These are phyloP conservation scores for Henckelia pumila DNA, from an alignment of 257 asterid species.

Conservation along the genomic window DNA sequence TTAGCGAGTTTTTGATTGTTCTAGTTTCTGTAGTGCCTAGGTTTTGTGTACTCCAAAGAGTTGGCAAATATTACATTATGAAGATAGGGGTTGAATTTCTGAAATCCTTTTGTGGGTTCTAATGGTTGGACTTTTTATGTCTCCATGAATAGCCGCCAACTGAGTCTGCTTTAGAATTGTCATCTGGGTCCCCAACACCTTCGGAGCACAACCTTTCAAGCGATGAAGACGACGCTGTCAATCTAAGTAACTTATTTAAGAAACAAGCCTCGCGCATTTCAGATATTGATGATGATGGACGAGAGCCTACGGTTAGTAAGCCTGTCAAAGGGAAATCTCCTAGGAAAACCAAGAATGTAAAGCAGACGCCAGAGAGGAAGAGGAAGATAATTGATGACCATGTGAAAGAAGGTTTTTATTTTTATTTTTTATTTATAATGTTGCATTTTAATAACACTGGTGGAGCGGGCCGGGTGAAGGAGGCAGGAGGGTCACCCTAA, in stretches of 20 bases:
- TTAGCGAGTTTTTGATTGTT: too few species aligned
- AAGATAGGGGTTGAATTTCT: not conserved
- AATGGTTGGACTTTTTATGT: conserved; percentile 7
- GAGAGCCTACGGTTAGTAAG: conserved; percentile 24
- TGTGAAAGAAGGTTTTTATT: conserved; percentile 35
- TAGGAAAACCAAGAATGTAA: conserved; percentile 29
- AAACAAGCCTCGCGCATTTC: conserved; percentile 26
- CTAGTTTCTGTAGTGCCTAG: not conserved
- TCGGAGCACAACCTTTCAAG: conserved; percentile 32
- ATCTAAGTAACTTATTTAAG: conserved; percentile 50
- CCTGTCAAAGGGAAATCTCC: conserved; percentile 39
- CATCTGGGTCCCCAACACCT: conserved; percentile 58
- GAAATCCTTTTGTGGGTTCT: conserved; percentile 10
- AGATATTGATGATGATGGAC: conserved; percentile 28
- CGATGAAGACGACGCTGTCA: conserved; percentile 54
- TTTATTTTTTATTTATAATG: not conserved
- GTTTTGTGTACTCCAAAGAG: not conserved
- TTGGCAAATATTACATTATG: not conserved
- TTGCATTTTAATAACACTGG: not conserved
- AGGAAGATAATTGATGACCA: conserved; percentile 36
- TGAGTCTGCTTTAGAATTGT: conserved; percentile 37
- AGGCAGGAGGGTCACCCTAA: not conserved
- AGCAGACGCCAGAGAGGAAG: conserved; percentile 36
- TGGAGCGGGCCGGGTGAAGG: not conserved
- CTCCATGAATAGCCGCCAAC: conserved; percentile 42